Conservation (phyloP, 2,329 filamentous ascomycete species). For the Westerdykella aurantiaca region DNA sequence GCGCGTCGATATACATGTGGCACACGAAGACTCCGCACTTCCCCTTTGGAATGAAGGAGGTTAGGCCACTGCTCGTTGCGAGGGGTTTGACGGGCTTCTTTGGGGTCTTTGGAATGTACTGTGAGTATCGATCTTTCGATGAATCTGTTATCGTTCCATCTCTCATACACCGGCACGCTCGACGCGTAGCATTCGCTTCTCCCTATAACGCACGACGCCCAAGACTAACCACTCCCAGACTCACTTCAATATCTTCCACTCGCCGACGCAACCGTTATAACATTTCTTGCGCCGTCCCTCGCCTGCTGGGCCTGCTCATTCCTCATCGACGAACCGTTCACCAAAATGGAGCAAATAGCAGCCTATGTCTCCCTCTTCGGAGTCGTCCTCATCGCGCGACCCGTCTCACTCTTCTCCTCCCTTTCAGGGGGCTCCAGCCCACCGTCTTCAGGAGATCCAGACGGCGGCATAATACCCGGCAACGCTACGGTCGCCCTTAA, state of each 20-base stretch:
- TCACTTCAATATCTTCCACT: conserved; percentile 73
- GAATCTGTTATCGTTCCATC: neutral
- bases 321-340: conserved; percentile 71
- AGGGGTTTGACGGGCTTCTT: conserved; percentile 69
- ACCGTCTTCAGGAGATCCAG: conserved; percentile 29
- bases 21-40: conserved; percentile 60
- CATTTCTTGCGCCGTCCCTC: conserved; percentile 74
- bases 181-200: neutral
- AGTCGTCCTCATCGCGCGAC: conserved; percentile 77
- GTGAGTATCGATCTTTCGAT: conserved; percentile 26
- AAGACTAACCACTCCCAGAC: conserved; percentile 35
- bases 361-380: conserved; percentile 69
- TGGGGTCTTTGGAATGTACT: conserved; percentile 73
- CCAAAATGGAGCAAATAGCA: conserved; percentile 68
- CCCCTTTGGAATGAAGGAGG: conserved; percentile 61
- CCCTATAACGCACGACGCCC: neutral
- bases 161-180: neutral
- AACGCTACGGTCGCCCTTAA: conserved; percentile 19
- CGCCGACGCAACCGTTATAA: conserved; percentile 83
- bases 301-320: conserved; percentile 76
- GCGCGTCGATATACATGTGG: conserved; percentile 69
- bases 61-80: conserved; percentile 61
- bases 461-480: conserved; percentile 24
- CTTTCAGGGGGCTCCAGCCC: conserved; percentile 16
- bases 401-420: conserved; percentile 51